These are phyloP conservation scores for Leccinum incarnatum DNA, from an alignment of 768 basidiomycete genomes.

Conservation along the genomic window DNA sequence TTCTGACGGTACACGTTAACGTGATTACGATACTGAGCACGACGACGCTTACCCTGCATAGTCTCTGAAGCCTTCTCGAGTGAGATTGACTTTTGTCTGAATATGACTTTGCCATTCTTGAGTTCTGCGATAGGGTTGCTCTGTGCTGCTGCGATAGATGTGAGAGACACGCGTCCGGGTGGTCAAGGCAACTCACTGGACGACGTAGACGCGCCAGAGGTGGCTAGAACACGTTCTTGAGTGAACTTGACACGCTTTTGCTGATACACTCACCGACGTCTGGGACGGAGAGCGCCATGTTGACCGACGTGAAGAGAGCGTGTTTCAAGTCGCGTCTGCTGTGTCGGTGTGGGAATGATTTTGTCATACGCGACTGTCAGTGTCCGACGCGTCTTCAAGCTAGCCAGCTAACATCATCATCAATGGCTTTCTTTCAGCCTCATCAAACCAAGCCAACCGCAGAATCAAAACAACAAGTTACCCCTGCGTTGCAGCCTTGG, in stretches of 20 bases:
- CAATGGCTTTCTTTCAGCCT: conserved; percentile 68
- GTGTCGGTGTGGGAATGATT: conserved; percentile 12
- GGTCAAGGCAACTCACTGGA: conserved; percentile 16
- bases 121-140: conserved; percentile 55
- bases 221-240: conserved; percentile 12
- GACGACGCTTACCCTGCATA: conserved; percentile 59
- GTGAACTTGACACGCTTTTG: background rate
- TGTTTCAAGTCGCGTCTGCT: conserved; percentile 17
- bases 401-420: background rate
- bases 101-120: conserved; percentile 72
- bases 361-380: conserved; percentile 33
- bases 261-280: conserved; percentile 16
- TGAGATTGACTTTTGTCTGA: conserved; percentile 72
- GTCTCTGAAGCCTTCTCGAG: conserved; percentile 82
- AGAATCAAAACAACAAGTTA: conserved; percentile 44
- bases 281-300: conserved; percentile 21
- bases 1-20: conserved; percentile 40
- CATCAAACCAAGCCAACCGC: conserved; percentile 39
- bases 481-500: conserved; percentile 82
- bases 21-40: background rate
- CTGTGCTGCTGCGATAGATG: conserved; percentile 32
- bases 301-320: conserved; percentile 11
- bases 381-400: conserved; percentile 37
- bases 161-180: background rate
- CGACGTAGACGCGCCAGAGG: conserved; percentile 6